phyloP scores from a whole-genome alignment of 2,329 filamentous ascomycete genomes.

The Nectriaceae sp. region DNA sequence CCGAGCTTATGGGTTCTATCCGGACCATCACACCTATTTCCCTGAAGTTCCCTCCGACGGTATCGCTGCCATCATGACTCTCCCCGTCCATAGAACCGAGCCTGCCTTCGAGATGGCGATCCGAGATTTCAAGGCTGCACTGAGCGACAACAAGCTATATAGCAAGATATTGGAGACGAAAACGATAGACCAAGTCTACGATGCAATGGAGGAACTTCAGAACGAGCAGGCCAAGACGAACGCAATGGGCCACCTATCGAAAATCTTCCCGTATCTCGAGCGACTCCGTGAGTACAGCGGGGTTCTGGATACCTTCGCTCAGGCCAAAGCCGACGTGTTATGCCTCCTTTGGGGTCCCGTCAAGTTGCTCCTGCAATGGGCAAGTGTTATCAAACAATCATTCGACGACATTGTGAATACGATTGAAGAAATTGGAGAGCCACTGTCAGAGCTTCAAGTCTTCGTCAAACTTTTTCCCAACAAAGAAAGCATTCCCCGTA shows the following conservation, averaged over 20 bases:
- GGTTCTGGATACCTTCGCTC: constrained; percentile 7
- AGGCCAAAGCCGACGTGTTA: constrained; percentile 8
- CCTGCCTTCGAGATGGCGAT: constrained; percentile 6
- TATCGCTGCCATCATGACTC: too few species aligned
- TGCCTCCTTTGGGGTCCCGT: constrained; percentile 15
- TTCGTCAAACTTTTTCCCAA: not conserved
- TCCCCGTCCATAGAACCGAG: too few species aligned
- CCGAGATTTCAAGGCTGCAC: constrained; percentile 13
- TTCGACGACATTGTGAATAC: constrained; percentile 2
- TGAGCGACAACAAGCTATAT: constrained; percentile 17
- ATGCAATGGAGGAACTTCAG: constrained; percentile 35
- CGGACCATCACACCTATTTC: too few species aligned
- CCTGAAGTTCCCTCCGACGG: too few species aligned
- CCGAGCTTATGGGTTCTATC: too few species aligned
- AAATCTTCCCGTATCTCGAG: constrained; percentile 33
- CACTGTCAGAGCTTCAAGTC: constrained; percentile 2
- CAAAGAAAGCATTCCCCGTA: constrained; percentile 2
- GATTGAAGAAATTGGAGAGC: constrained; percentile 2
- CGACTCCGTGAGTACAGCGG: not conserved
- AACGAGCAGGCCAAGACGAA: constrained; percentile 28
- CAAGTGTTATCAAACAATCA: not conserved
- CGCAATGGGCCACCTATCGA: constrained; percentile 31
- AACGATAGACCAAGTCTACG: constrained; percentile 34
- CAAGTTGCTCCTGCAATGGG: constrained; percentile 2
- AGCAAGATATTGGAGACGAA: constrained; percentile 22